phyloP scores from a whole-genome alignment of 2,329 filamentous ascomycete genomes.

The Beauveria rudraprayagi region DNA sequence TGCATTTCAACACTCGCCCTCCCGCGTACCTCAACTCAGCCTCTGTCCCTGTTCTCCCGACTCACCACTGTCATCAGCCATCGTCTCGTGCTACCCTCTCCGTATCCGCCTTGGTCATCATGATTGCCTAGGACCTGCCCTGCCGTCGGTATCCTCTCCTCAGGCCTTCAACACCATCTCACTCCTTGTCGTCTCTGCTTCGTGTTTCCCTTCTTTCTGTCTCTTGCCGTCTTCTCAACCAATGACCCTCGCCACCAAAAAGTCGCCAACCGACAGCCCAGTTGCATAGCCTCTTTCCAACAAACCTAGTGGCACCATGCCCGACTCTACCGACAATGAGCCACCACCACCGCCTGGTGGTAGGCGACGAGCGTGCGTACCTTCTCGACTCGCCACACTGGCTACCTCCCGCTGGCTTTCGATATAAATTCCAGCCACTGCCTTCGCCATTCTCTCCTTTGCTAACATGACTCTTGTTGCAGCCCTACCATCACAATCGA shows the following conservation, averaged over 20 bases:
- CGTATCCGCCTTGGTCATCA: background rate
- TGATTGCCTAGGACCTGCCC: background rate
- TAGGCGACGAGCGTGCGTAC: conserved; percentile 32
- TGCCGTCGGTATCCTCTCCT: background rate
- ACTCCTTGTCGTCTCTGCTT: background rate
- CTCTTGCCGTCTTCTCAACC: background rate
- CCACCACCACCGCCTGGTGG: conserved; percentile 16
- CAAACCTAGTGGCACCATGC: conserved; percentile 15
- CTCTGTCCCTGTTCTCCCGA: background rate
- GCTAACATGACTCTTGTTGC: background rate
- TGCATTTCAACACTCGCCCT: conserved; percentile 4
- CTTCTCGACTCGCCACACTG: conserved; percentile 2
- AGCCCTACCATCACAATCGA: conserved; percentile 50
- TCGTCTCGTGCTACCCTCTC: background rate
- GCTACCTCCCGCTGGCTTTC: background rate
- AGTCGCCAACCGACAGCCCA: background rate
- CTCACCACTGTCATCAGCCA: too few species aligned
- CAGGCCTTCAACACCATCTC: background rate
- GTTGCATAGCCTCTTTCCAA: conserved; percentile 8
- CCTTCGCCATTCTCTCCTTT: background rate
- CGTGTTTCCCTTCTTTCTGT: background rate
- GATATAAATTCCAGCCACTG: background rate
- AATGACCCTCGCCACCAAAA: conserved; percentile 4
- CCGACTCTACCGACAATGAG: conserved; percentile 16
- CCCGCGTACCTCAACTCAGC: background rate